Evolutionary conservation across 2,329 filamentous ascomycete genomes (phyloP).

Genomic region (Neophaeococcomyces mojaviensis): DNA sequence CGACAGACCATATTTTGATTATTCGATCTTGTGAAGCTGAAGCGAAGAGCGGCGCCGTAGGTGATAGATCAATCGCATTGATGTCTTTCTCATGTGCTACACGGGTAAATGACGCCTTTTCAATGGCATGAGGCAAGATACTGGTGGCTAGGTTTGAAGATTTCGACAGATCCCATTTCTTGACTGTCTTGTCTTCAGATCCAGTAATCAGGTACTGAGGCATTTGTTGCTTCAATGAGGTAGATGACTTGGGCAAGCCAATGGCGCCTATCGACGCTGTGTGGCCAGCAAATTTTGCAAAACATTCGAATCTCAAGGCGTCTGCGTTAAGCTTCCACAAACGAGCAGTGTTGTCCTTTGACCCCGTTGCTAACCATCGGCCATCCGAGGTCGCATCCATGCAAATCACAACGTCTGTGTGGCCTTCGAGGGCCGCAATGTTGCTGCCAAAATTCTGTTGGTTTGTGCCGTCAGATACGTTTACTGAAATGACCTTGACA

Average conservation of each 20-base stretch:
- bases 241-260: conserved; percentile 62
- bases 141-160: conserved; percentile 41
- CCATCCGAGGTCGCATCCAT: conserved; percentile 95
- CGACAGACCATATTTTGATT: conserved; percentile 91
- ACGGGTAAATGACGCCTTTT: conserved; percentile 68
- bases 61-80: conserved; percentile 81
- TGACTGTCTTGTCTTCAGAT: conserved; percentile 91
- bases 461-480: conserved; percentile 26
- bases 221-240: conserved; percentile 71
- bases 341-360: conserved; percentile 91
- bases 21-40: conserved; percentile 95
- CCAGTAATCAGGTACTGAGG: conserved; percentile 82
- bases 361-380: conserved; percentile 89
- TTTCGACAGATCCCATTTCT: conserved; percentile 77
- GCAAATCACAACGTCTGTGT: conserved; percentile 92
- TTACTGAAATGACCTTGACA: conserved; percentile 73
- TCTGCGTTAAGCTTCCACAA: conserved; percentile 79
- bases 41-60: conserved; percentile 71
- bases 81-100: conserved; percentile 99
- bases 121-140: conserved; percentile 27
- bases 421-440: conserved; percentile 74
- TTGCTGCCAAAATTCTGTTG: conserved; percentile 68
- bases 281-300: conserved; percentile 78
- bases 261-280: conserved; percentile 91
- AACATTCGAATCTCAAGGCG: conserved; percentile 68